These are phyloP conservation scores for Pholiota adiposa DNA, from an alignment of 1,284 basidiomycete genomes.

Conservation along the genomic window DNA sequence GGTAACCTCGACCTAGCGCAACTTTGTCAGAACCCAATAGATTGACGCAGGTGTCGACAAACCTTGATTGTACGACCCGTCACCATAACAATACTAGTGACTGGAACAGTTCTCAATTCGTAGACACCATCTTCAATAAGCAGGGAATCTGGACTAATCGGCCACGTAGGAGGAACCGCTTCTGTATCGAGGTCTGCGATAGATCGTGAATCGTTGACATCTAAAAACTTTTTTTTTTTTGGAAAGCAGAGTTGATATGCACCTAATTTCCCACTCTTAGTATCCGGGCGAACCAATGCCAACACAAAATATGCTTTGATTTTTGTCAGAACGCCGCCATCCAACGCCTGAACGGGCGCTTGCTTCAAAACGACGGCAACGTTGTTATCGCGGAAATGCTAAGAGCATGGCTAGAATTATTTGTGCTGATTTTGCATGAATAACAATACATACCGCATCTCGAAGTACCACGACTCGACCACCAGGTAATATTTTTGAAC, in stretches of 20 bases:
- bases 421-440: constrained; percentile 1
- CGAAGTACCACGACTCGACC: constrained; percentile 87
- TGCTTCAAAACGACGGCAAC: constrained; percentile 80
- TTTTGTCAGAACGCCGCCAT: constrained; percentile 51
- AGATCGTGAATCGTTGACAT: too few relatives aligned
- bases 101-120: constrained; percentile 69
- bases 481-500: constrained; percentile 67
- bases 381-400: constrained; percentile 82
- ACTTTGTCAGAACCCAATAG: not conserved
- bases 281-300: constrained; percentile 72
- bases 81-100: constrained; percentile 81
- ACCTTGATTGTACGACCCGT: constrained; percentile 79
- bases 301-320: constrained; percentile 73
- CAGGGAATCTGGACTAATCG: constrained; percentile 55
- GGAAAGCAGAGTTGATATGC: constrained; percentile 8
- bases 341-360: constrained; percentile 53
- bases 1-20: constrained; percentile 73
- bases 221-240: too few relatives aligned
- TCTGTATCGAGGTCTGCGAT: constrained; percentile 62
- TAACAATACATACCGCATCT: constrained; percentile 66
- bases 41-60: constrained; percentile 9
- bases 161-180: constrained; percentile 78
- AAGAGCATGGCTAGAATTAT: constrained; percentile 9
- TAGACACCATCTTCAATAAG: constrained; percentile 63
- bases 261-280: constrained; percentile 64